Evolutionary conservation across 345 rosid genomes (phyloP).

Genomic region (Melaleuca quinquenervia): DNA sequence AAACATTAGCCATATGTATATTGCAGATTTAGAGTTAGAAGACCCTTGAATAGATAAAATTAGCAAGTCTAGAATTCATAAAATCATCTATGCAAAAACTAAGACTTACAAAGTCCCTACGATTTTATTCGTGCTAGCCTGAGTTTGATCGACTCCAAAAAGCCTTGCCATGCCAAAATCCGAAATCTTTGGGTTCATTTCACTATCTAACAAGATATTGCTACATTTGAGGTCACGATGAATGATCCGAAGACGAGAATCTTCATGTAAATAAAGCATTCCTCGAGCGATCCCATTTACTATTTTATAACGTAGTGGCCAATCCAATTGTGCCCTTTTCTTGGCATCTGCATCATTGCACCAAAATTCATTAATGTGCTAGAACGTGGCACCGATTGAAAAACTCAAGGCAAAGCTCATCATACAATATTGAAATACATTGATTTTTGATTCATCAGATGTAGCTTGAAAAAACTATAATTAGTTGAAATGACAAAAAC

Average conservation of each 20-base stretch:
- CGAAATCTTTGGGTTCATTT: background rate
- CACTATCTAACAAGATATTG: background rate
- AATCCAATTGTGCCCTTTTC: background rate
- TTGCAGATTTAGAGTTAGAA: rapidly evolving
- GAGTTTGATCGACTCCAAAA: background rate
- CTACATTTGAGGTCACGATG: background rate
- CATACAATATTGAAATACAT: too few species aligned
- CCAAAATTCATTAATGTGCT: background rate
- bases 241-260: background rate
- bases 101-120: background rate
- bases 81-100: background rate
- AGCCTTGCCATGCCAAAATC: background rate
- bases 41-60: background rate
- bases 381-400: background rate
- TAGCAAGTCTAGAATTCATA: background rate
- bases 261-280: background rate
- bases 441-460: too few species aligned
- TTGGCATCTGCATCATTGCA: background rate
- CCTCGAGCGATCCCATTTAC: background rate
- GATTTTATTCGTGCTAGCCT: background rate
- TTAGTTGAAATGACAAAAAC: too few species aligned
- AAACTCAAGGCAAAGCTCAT: too few species aligned
- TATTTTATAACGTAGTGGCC: background rate
- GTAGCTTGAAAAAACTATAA: too few species aligned
- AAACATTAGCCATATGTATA: background rate